Evolutionary conservation across 1,139 yeast species (phyloP).

Genomic region (Taphrina sp.): DNA sequence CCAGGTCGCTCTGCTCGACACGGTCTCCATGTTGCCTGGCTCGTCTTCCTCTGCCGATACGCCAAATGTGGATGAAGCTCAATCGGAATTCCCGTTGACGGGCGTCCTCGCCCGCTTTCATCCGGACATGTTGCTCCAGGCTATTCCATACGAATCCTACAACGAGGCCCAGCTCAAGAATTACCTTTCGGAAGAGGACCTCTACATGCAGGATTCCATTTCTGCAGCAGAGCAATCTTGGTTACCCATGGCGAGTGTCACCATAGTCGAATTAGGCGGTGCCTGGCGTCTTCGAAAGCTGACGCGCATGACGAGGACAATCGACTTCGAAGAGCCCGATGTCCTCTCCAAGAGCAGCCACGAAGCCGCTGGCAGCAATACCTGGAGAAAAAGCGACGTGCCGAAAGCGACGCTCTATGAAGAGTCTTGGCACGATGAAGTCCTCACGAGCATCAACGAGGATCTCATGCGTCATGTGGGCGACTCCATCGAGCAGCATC

Average conservation of each 20-base stretch:
- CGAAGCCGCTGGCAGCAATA: too few species aligned
- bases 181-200: conserved; percentile 17
- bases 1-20: conserved; percentile 11
- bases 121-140: conserved; percentile 30
- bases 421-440: conserved; percentile 26
- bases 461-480: conserved; percentile 3
- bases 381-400: too few species aligned
- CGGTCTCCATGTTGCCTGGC: conserved; percentile 9
- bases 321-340: too few species aligned
- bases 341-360: too few species aligned
- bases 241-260: conserved; percentile 15
- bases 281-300: conserved; percentile 26
- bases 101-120: conserved; percentile 27
- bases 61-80: conserved; percentile 4
- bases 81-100: conserved; percentile 21
- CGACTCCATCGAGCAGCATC: not conserved
- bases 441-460: conserved; percentile 21
- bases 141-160: conserved; percentile 9
- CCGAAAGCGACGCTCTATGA: too few species aligned
- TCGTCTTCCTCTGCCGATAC: not conserved
- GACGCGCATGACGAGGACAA: conserved; percentile 7
- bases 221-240: not conserved
- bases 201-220: not conserved
- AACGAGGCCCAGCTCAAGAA: conserved; percentile 10
- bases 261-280: conserved; percentile 20